Base-by-base conservation (phyloP, 1,284 basidiomycete species). In the Cutaneotrichosporon curvatum region DNA sequence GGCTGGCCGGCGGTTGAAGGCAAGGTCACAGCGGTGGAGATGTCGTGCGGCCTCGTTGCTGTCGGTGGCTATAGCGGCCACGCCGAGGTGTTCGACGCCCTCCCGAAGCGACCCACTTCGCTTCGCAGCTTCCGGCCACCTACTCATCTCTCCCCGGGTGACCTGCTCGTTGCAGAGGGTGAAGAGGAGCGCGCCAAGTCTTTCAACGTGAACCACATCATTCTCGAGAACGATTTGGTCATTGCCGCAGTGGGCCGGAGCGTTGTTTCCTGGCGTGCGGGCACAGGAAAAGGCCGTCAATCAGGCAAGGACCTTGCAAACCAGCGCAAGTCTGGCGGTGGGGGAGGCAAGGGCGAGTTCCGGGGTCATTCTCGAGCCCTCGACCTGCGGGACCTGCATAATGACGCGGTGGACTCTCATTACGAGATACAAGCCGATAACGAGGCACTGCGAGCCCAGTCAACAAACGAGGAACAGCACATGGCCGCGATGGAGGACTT, bases 161-260 rank as follows among this genome's bases (percentile, higher is more conserved):
- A 70, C 37, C 44, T 52, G 7, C 45, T 55, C 9, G 53, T 62
- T 3, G 65, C 65, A 2, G 53, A 50, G 4, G 53, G 53, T 6
- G 59, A 62, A 25, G 57, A 62, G 22, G 52, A 51, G 11, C 58
- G 59, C 10, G 61, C 63, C 4, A 42, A 46, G 36, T 57, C 50
- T 28, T 62, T 63, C 46, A 67, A 61, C 15, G 61, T 67, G 30
- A 72, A 72, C 50, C 59, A 67, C 32, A 56, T 71, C 25, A 56
- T 69, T 10, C 51, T 71, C 18, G 68, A 69, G 40, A 64, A 69
- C 39, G 70, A 71, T 45, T 51, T 70, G 32, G 45, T 70, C 22
- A 60, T 68, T 1, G 68, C 67, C 1, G 53, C 55, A 20, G 60
- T 72, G 15, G 70, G 70, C 5, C 43, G 61, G 14, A 63, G 59